These are phyloP conservation scores for Tetrahymena malaccensis DNA, from an alignment of 73 alveolate genomes.

Conservation along the genomic window DNA sequence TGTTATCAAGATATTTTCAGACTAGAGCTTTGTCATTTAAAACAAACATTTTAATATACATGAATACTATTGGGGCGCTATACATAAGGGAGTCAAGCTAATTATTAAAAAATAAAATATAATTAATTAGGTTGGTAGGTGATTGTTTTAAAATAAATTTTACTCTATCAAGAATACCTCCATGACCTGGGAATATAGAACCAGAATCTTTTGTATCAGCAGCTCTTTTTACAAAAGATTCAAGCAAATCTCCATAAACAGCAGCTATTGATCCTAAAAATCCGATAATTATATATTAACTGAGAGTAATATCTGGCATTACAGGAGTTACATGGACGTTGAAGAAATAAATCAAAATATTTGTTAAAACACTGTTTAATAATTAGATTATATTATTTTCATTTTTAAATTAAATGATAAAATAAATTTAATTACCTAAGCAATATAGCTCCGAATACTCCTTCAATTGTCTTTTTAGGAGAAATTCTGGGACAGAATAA, in stretches of 20 bases:
- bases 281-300: constrained; percentile 3
- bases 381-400: background rate
- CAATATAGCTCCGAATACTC: constrained; percentile 33
- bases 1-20: background rate
- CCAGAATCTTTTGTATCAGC: constrained; percentile 65
- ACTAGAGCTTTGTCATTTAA: background rate
- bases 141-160: background rate
- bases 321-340: background rate
- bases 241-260: constrained; percentile 50
- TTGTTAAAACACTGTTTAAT: background rate
- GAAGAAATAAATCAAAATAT: background rate
- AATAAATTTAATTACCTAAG: background rate
- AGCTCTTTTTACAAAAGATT: constrained; percentile 47
- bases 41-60: background rate
- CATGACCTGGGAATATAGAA: constrained; percentile 60
- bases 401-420: background rate
- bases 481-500: constrained; percentile 39
- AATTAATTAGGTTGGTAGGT: background rate
- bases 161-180: constrained; percentile 64
- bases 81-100: background rate
- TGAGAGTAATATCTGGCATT: background rate
- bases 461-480: constrained; percentile 41
- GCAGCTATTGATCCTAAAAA: constrained; percentile 30
- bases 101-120: background rate
- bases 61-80: background rate